Evolutionary conservation across 2,329 filamentous ascomycete genomes (phyloP).

Genomic region (Verticillium dahliae): DNA sequence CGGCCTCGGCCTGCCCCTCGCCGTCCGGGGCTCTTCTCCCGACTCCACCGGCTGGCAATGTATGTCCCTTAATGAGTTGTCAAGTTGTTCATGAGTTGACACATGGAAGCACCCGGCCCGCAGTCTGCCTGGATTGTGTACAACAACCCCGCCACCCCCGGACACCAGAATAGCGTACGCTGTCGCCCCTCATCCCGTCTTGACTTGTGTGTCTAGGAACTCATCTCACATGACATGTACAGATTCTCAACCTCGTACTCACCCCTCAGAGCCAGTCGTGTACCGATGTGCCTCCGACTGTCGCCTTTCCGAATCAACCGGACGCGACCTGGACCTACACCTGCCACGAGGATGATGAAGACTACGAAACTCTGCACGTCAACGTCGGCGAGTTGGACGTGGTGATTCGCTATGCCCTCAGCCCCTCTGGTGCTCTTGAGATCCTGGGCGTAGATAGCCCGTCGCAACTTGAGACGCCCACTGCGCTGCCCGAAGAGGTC

Average conservation of each 20-base stretch:
- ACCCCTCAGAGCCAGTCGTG: neutral
- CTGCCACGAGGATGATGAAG: neutral
- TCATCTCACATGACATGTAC: neutral
- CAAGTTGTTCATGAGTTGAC: neutral
- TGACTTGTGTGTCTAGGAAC: neutral
- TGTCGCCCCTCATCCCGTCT: neutral
- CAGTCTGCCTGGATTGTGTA: neutral
- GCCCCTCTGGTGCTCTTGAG: neutral
- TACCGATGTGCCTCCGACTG: neutral
- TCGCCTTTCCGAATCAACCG: neutral
- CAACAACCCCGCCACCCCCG: neutral
- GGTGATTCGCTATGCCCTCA: neutral
- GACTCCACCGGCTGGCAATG: neutral
- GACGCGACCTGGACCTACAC: neutral
- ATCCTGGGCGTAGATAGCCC: neutral
- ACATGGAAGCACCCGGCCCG: neutral
- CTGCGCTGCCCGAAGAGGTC: neutral
- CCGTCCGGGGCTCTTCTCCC: neutral
- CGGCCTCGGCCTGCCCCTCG: neutral
- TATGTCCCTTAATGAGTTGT: neutral
- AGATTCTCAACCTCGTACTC: neutral
- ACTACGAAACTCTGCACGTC: neutral
- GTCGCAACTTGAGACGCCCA: neutral
- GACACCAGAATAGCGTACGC: neutral
- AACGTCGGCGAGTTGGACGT: neutral